Evolutionary conservation across 805 yeast species (phyloP), one percentile per base, ranked within the genome.

Genomic region (Cyberlindnera euphorbiae): DNA sequence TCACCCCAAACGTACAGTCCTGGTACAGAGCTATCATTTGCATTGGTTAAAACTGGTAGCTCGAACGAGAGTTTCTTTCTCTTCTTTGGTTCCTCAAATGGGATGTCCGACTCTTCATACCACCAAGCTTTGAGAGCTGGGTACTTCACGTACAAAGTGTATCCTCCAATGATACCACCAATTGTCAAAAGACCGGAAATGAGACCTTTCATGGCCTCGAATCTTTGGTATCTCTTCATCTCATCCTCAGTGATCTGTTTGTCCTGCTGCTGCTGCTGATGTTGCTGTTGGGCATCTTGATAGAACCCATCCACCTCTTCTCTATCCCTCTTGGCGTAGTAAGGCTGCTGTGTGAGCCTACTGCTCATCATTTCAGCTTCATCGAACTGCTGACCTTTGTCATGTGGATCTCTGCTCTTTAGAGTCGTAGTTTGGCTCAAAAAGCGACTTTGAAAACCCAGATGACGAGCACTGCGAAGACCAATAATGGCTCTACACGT

Each of bases 1-100:
- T 67, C 69, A 33, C 89, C 90, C 72, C 85, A 79, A 12, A 73
- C 50, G 46, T 78, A 80, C 8, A 82, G 60, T 8, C 87, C 84
- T 0, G 81, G 80, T 4, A 64, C 65, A 1, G 56, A 43, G 5
- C 71, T 60, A 27, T 58, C 60, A 27, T 64, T 62, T 12, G 60
- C 54, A 35, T 64, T 45, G 3, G 40, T 61, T 2, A 68, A 52
- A 1, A 39, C 28, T 6, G 66, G 65, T 3, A 60, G 35, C 12
- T 54, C 56, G 14, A 50, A 45, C 13, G 41, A 38, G 21, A 45
- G 52, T 22, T 46, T 52, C 21, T 38, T 49, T 38, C 45, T 39
- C 34, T 40, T 44, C 33, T 47, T 38, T 6, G 55, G 44, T 13
- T 42, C 32, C 11, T 46, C 52, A 17, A 49, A 33, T 3, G 55